Percentiles rank a stretch among this genome's conserved stretches.
Conservation (phyloP, 805 yeast genomes). For the Zygotorulaspora chibaensis region DNA sequence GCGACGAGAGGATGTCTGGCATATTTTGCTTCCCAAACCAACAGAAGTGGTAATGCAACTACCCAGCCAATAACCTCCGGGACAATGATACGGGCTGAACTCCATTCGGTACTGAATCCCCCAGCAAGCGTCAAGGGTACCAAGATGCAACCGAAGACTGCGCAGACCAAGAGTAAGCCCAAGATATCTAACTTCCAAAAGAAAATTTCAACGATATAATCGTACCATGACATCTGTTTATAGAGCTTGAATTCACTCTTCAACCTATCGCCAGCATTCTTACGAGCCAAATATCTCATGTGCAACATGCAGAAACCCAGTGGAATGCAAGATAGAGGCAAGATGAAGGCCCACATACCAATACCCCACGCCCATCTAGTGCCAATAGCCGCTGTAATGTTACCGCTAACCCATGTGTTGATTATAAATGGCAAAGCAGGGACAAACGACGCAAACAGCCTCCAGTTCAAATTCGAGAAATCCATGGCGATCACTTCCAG, state of each 20-base stretch:
- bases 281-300: conserved; percentile 45
- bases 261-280: conserved; percentile 36
- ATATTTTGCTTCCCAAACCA: conserved; percentile 52
- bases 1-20: conserved; percentile 58
- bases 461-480: conserved; percentile 59
- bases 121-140: conserved; percentile 70
- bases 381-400: conserved; percentile 40
- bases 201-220: conserved; percentile 34
- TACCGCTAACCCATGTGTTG: conserved; percentile 67
- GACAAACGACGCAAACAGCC: conserved; percentile 54
- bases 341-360: conserved; percentile 58
- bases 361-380: conserved; percentile 50
- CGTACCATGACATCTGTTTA: conserved; percentile 14
- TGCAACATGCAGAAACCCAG: conserved; percentile 42
- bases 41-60: conserved; percentile 48
- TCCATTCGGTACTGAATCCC: conserved; percentile 50
- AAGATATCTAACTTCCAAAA: conserved; percentile 61
- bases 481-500: conserved; percentile 57
- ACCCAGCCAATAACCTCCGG: conserved; percentile 57
- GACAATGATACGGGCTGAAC: conserved; percentile 52
- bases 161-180: conserved; percentile 53
- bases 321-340: conserved; percentile 51
- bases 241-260: conserved; percentile 30
- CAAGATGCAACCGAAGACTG: conserved; percentile 56
- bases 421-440: conserved; percentile 67